phyloP scores from a whole-genome alignment of 306 rosid species.

The Herpetospermum pedunculosum region DNA sequence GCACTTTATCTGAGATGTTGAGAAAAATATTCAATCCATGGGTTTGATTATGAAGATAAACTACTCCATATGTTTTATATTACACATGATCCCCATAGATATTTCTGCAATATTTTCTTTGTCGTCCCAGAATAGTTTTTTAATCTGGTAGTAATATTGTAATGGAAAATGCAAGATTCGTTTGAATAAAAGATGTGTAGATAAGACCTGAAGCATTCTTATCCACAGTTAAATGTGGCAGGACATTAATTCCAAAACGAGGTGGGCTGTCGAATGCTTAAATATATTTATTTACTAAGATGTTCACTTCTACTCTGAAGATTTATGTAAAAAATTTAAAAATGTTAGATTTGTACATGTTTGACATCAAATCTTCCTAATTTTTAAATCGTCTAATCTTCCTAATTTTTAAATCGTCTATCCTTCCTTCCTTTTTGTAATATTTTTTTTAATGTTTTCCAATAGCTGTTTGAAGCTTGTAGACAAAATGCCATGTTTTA shows the following conservation, averaged over 20 bases:
- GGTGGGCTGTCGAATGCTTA: background rate
- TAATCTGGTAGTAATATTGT: background rate
- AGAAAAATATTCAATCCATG: background rate
- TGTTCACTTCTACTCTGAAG: background rate
- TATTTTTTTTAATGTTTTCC: background rate
- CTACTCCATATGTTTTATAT: background rate
- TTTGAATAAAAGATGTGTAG: background rate
- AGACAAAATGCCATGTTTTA: constrained; percentile 1
- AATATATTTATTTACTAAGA: background rate
- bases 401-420: background rate
- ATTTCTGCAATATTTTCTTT: background rate
- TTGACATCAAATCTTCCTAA: background rate
- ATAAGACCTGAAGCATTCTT: constrained; percentile 3
- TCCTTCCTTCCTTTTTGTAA: background rate
- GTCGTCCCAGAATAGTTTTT: background rate
- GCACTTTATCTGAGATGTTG: background rate
- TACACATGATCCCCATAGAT: background rate
- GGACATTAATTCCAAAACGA: background rate
- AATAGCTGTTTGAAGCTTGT: background rate
- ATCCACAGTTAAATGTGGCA: background rate
- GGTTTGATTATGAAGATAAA: background rate
- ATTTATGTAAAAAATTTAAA: background rate
- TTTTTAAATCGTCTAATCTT: background rate
- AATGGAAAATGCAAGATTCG: background rate
- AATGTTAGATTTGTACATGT: background rate